Evolutionary conservation across 441 rosid species (phyloP).

Genomic region (Adansonia gregorii): DNA sequence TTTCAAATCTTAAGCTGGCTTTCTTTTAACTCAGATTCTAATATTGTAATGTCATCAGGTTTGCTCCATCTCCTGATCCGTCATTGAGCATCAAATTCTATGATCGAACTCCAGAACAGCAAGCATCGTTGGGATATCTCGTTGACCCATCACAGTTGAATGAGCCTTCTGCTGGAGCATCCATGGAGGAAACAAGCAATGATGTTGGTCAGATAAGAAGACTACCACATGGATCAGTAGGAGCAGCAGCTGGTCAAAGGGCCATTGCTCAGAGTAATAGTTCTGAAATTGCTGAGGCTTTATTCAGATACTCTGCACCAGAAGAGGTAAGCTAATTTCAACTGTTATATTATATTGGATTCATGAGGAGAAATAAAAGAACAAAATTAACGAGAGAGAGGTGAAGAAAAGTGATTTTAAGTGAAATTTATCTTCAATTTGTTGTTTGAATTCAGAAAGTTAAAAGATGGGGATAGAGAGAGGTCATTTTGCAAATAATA

Average conservation of each 20-base stretch:
- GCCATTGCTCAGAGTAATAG: conserved; percentile 87
- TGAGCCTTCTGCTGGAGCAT: conserved; percentile 43
- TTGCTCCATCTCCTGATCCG: conserved; percentile 90
- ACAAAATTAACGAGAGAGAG: conserved; percentile 18
- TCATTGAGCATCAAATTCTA: conserved; percentile 72
- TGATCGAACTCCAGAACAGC: conserved; percentile 91
- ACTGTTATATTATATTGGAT: background rate
- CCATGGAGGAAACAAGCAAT: conserved; percentile 39
- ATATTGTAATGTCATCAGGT: conserved; percentile 45
- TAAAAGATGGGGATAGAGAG: background rate
- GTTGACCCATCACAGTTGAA: conserved; percentile 56
- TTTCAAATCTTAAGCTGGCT: conserved; percentile 13
- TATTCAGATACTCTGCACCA: conserved; percentile 81
- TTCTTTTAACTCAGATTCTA: conserved; percentile 18
- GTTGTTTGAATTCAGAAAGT: background rate
- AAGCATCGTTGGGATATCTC: conserved; percentile 71
- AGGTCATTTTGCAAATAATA: too few species aligned
- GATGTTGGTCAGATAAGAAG: conserved; percentile 40
- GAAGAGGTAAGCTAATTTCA: conserved; percentile 66
- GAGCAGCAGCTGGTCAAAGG: conserved; percentile 83
- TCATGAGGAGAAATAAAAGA: background rate
- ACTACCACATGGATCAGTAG: conserved; percentile 77
- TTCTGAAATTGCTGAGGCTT: conserved; percentile 31
- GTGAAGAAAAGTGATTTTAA: conserved; percentile 9
- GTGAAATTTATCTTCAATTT: background rate